Conservation (phyloP, 148 eudicot genomes). For the Diospyros lotus region DNA sequence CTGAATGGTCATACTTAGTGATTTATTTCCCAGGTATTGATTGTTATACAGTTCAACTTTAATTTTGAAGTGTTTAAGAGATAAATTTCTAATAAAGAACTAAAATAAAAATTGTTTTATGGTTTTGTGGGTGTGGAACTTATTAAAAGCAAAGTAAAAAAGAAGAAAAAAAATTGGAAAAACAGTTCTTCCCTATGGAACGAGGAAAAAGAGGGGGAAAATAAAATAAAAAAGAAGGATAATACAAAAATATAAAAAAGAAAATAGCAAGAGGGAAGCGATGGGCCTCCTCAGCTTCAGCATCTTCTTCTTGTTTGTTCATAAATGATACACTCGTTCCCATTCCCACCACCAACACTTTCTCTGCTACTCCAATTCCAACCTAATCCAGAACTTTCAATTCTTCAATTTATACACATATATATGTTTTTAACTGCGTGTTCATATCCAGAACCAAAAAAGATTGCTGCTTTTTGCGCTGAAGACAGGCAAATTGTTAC, state of each 20-base stretch:
- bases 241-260: background rate
- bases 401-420: background rate
- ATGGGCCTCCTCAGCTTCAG: background rate
- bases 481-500: background rate
- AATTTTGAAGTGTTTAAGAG: too few relatives aligned
- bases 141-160: too few relatives aligned
- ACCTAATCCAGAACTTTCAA: constrained; percentile 7
- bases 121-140: too few relatives aligned
- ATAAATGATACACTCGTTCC: constrained; percentile 13
- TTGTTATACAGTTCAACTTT: too few relatives aligned
- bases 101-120: too few relatives aligned
- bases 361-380: constrained; percentile 24
- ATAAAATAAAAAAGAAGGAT: too few relatives aligned
- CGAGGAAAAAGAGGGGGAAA: too few relatives aligned
- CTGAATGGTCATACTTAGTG: too few relatives aligned
- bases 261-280: background rate
- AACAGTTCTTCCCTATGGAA: too few relatives aligned
- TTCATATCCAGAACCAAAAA: background rate
- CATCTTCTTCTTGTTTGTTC: background rate
- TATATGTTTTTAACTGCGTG: background rate
- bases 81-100: too few relatives aligned
- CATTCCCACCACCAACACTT: constrained; percentile 19
- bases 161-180: too few relatives aligned
- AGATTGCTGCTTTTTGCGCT: background rate
- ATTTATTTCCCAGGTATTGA: too few relatives aligned